phyloP scores from a whole-genome alignment of 2,329 filamentous ascomycete genomes.

The Aspergillus tanneri region DNA sequence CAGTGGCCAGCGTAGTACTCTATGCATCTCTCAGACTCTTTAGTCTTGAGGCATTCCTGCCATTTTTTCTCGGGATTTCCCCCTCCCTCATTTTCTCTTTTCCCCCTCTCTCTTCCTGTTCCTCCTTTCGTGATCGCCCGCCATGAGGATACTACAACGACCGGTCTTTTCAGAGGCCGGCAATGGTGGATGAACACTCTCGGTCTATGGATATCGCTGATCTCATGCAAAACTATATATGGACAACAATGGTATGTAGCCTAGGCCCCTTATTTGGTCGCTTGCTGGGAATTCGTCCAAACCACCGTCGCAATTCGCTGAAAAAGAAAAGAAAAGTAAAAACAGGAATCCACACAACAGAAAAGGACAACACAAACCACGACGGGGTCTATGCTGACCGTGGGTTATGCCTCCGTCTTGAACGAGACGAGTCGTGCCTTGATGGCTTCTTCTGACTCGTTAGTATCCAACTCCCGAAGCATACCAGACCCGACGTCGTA shows the following conservation, averaged over 20 bases:
- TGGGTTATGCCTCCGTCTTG: conserved; percentile 30
- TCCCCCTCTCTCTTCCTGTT: no score
- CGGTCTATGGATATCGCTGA: neutral
- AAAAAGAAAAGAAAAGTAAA: neutral
- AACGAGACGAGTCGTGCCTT: conserved; percentile 43
- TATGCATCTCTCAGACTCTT: no score
- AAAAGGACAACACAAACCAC: neutral
- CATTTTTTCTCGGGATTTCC: no score
- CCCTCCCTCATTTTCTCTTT: no score
- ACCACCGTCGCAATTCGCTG: neutral
- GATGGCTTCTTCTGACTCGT: conserved; percentile 42
- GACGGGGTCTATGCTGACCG: neutral
- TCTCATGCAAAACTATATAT: neutral
- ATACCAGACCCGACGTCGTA: conserved; percentile 65
- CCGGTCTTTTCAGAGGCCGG: no score
- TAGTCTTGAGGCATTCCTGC: no score
- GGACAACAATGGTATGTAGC: neutral
- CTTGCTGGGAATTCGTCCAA: neutral
- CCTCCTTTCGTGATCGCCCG: no score
- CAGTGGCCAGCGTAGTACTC: neutral
- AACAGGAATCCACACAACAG: neutral
- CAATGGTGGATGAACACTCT: neutral
- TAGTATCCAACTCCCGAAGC: conserved; percentile 53
- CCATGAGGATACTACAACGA: no score
- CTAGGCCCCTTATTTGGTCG: neutral